phyloP scores from a whole-genome alignment of 768 basidiomycete species.

The Pisolithus sp. region DNA sequence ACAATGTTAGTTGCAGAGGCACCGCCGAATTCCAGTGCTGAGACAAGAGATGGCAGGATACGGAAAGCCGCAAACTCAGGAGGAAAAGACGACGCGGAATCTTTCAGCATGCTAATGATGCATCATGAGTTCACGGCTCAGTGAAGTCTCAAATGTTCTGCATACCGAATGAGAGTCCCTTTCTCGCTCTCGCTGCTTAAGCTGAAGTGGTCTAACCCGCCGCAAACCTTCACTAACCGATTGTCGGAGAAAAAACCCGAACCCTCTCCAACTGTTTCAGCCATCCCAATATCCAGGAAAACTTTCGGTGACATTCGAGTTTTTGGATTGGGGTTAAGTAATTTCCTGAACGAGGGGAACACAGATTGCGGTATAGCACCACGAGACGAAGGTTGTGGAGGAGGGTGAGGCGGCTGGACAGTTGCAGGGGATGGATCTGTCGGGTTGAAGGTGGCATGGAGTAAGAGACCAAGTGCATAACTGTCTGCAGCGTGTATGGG shows the following conservation, averaged over 20 bases:
- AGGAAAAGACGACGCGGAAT: conserved; percentile 75
- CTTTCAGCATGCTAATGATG: conserved; percentile 61
- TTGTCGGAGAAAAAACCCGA: conserved; percentile 81
- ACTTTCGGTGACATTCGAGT: conserved; percentile 66
- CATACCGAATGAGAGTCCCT: conserved; percentile 58
- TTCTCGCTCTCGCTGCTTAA: conserved; percentile 81
- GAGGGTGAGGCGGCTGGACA: conserved; percentile 65
- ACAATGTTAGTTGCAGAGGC: conserved; percentile 71
- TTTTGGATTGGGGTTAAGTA: conserved; percentile 86
- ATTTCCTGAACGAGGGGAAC: conserved; percentile 78
- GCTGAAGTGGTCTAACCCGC: conserved; percentile 79
- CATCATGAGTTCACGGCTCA: neutral
- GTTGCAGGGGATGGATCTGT: conserved; percentile 64
- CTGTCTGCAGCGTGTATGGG: conserved; percentile 69
- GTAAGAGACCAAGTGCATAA: conserved; percentile 81
- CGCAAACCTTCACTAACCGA: conserved; percentile 75
- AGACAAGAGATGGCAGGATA: conserved; percentile 81
- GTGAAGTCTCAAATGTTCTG: neutral
- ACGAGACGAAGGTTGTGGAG: conserved; percentile 67
- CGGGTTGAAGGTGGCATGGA: conserved; percentile 87
- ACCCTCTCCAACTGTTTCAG: conserved; percentile 47
- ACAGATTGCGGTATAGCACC: conserved; percentile 70
- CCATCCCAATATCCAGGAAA: conserved; percentile 79
- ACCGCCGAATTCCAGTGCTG: conserved; percentile 74
- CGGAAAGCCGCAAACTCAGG: conserved; percentile 77